These are phyloP conservation scores for Coniella vitis DNA, from an alignment of 2,329 filamentous ascomycete species.

Conservation along the genomic window DNA sequence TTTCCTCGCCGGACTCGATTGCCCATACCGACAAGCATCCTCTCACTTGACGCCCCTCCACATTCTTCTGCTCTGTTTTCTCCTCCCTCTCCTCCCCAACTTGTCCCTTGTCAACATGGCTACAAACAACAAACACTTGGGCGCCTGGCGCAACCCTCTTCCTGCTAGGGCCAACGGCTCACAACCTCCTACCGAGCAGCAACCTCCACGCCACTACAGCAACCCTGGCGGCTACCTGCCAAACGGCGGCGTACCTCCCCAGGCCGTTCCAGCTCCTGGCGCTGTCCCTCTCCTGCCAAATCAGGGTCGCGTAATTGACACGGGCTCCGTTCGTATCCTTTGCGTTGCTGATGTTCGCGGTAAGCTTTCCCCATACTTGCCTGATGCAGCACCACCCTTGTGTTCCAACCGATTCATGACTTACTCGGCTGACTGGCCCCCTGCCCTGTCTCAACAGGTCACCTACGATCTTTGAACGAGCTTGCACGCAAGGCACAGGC, in stretches of 20 bases:
- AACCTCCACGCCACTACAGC: slow-evolving; percentile 32
- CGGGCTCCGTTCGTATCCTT: slow-evolving; percentile 58
- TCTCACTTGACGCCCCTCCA: not conserved
- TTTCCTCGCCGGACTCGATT: not conserved
- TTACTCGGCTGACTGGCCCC: slow-evolving; percentile 10
- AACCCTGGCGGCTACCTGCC: slow-evolving; percentile 53
- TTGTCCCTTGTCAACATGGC: slow-evolving; percentile 10
- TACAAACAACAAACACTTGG: slow-evolving; percentile 9
- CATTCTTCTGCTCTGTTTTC: not conserved
- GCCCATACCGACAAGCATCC: not conserved
- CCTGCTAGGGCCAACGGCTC: slow-evolving; percentile 8
- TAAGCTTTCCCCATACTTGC: no score
- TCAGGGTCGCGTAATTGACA: slow-evolving; percentile 60
- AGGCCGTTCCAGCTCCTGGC: slow-evolving; percentile 45
- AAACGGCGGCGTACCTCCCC: slow-evolving; percentile 46
- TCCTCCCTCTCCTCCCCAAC: not conserved
- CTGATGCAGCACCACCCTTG: no score
- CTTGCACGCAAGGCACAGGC: slow-evolving; percentile 90
- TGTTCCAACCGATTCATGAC: not conserved
- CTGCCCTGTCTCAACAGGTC: slow-evolving; percentile 54
- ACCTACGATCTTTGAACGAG: slow-evolving; percentile 90
- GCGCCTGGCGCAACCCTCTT: slow-evolving; percentile 16
- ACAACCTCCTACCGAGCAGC: slow-evolving; percentile 16
- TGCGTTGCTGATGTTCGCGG: slow-evolving; percentile 69
- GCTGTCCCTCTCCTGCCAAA: slow-evolving; percentile 60